Conservation (phyloP, 164 flowering plant genomes). For the Litsea cubeba region DNA sequence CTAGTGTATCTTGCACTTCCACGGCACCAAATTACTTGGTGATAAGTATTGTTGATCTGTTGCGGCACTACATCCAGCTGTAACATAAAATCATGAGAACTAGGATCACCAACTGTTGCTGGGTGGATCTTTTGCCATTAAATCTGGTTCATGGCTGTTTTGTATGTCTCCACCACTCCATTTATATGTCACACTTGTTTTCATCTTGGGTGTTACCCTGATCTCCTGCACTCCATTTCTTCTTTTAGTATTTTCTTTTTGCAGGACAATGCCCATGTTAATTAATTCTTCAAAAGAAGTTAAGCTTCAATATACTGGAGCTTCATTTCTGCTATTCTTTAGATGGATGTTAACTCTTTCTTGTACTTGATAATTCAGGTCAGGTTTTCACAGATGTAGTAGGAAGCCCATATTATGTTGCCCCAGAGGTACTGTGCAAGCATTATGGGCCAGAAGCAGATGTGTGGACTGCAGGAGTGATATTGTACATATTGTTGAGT, state of each 20-base stretch:
- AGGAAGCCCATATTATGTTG: conserved; percentile 99
- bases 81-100: neutral
- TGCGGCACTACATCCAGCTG: neutral
- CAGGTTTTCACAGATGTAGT: conserved; percentile 94
- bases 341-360: conserved; percentile 1
- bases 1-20: neutral
- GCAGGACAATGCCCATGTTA: too few species aligned
- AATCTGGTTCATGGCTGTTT: neutral
- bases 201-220: neutral
- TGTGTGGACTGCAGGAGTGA: conserved; percentile 99
- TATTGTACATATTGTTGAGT: conserved; percentile 82
- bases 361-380: conserved; percentile 36
- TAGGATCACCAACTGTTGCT: neutral
- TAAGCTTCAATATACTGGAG: too few species aligned
- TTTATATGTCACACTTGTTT: neutral
- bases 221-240: neutral
- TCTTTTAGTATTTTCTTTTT: neutral
- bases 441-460: conserved; percentile 95
- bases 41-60: neutral
- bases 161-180: neutral
- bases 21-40: neutral
- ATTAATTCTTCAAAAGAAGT: too few species aligned
- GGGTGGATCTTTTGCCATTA: neutral
- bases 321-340: neutral
- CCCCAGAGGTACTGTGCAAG: conserved; percentile 95